These are phyloP conservation scores for Fagus sylvatica DNA, from an alignment of 306 rosid species.

Conservation along the genomic window DNA sequence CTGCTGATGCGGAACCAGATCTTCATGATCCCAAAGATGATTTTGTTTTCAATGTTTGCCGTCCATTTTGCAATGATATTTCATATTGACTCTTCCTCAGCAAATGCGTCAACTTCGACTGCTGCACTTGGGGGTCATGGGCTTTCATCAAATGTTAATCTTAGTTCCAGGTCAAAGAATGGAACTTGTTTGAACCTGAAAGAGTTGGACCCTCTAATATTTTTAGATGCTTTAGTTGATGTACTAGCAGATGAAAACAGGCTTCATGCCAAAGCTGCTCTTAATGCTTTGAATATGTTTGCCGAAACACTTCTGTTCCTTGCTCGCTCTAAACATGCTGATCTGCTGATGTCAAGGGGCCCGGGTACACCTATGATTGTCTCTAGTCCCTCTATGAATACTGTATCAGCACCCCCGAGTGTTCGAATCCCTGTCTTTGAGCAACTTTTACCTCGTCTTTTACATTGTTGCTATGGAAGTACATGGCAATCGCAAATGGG, in stretches of 20 bases:
- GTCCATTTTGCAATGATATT: slow-evolving; percentile 96
- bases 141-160: slow-evolving; percentile 55
- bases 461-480: slow-evolving; percentile 96
- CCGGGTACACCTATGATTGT: slow-evolving; percentile 98
- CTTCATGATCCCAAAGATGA: slow-evolving; percentile 81
- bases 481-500: slow-evolving; percentile 99
- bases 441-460: slow-evolving; percentile 91
- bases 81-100: slow-evolving; percentile 67
- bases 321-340: slow-evolving; percentile 94
- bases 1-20: slow-evolving; percentile 87
- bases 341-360: slow-evolving; percentile 84
- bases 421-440: slow-evolving; percentile 94
- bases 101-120: slow-evolving; percentile 40
- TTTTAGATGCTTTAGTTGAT: slow-evolving; percentile 96
- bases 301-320: slow-evolving; percentile 91
- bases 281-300: slow-evolving; percentile 78
- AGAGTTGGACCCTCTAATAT: slow-evolving; percentile 93
- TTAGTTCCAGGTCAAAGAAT: slow-evolving; percentile 60
- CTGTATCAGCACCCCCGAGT: slow-evolving; percentile 98
- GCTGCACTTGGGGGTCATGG: slow-evolving; percentile 62
- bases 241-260: slow-evolving; percentile 94
- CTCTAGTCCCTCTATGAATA: slow-evolving; percentile 96
- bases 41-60: slow-evolving; percentile 82
- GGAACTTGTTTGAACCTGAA: slow-evolving; percentile 74
- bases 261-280: slow-evolving; percentile 94